These are phyloP conservation scores for Wallacemonas sp. DNA, from an alignment of 208 protist species.

Conservation along the genomic window DNA sequence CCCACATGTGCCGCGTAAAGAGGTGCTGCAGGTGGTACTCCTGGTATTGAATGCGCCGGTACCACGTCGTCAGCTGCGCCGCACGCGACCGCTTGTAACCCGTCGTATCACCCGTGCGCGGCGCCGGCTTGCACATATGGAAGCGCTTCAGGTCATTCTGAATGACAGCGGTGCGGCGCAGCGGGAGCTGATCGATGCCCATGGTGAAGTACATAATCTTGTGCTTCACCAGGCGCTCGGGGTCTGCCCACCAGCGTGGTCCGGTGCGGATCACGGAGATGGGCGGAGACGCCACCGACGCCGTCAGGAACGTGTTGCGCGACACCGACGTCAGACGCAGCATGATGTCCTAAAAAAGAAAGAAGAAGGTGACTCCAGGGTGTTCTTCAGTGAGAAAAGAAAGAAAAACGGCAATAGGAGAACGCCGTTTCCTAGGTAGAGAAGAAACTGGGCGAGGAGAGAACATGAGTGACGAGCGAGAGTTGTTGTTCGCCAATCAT, in stretches of 20 bases:
- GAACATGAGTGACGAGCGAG: no score
- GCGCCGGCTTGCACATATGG: constrained; percentile 78
- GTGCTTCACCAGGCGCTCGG: constrained; percentile 84
- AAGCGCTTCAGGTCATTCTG: constrained; percentile 73
- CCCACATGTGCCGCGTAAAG: constrained; percentile 86
- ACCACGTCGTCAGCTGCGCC: constrained; percentile 83
- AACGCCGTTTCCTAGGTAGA: no score
- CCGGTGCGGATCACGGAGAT: constrained; percentile 84
- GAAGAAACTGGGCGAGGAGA: no score
- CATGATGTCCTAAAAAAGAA: constrained; percentile 25
- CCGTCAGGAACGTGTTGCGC: constrained; percentile 83
- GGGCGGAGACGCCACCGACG: constrained; percentile 65
- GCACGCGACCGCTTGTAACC: constrained; percentile 80
- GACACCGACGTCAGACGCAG: constrained; percentile 25
- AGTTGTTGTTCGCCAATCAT: no score
- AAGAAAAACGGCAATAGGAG: background rate
- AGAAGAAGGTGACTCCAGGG: background rate
- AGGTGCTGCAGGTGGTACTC: constrained; percentile 90
- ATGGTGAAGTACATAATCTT: constrained; percentile 90
- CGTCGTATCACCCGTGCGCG: constrained; percentile 71
- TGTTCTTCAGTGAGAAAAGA: background rate
- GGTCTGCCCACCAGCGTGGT: constrained; percentile 83
- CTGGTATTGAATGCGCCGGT: constrained; percentile 89
- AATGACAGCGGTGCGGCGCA: constrained; percentile 85
- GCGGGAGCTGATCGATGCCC: constrained; percentile 84